phyloP scores from a whole-genome alignment of 805 yeast genomes.

The Kuraishia capsulata region DNA sequence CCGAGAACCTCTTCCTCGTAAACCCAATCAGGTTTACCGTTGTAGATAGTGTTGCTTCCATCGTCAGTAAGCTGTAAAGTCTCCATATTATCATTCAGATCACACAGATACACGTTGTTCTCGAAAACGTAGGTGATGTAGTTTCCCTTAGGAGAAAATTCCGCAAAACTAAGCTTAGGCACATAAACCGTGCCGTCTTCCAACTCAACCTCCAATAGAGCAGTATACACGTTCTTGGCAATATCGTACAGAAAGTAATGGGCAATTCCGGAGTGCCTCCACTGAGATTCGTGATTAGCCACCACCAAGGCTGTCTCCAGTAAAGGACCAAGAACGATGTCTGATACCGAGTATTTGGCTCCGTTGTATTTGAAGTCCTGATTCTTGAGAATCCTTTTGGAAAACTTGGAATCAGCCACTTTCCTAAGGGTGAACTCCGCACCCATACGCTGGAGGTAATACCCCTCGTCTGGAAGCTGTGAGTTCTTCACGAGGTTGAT shows the following conservation, averaged over 20 bases:
- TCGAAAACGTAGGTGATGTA: constrained; percentile 46
- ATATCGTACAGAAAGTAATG: constrained; percentile 56
- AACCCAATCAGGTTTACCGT: constrained; percentile 78
- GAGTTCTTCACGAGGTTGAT: constrained; percentile 16
- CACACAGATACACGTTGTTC: constrained; percentile 44
- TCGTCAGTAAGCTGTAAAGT: constrained; percentile 29
- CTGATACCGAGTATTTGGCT: constrained; percentile 26
- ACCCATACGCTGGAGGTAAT: constrained; percentile 18
- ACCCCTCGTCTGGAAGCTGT: constrained; percentile 33
- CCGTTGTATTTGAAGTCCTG: constrained; percentile 32
- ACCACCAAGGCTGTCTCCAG: constrained; percentile 43
- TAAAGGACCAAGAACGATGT: constrained; percentile 32
- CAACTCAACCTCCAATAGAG: constrained; percentile 8
- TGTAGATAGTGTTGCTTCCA: constrained; percentile 42
- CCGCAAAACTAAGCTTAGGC: constrained; percentile 38
- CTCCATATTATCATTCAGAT: constrained; percentile 12
- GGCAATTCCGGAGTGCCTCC: constrained; percentile 63
- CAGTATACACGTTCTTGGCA: constrained; percentile 20
- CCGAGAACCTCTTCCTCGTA: constrained; percentile 73
- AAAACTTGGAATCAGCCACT: constrained; percentile 19
- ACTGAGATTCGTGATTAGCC: constrained; percentile 41
- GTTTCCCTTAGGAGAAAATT: constrained; percentile 55
- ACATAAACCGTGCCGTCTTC: constrained; percentile 12
- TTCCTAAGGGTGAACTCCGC: constrained; percentile 10
- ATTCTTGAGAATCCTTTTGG: constrained; percentile 19